These are phyloP conservation scores for Raddia distichophylla DNA, from an alignment of 176 grass and related monocot species.

Conservation along the genomic window DNA sequence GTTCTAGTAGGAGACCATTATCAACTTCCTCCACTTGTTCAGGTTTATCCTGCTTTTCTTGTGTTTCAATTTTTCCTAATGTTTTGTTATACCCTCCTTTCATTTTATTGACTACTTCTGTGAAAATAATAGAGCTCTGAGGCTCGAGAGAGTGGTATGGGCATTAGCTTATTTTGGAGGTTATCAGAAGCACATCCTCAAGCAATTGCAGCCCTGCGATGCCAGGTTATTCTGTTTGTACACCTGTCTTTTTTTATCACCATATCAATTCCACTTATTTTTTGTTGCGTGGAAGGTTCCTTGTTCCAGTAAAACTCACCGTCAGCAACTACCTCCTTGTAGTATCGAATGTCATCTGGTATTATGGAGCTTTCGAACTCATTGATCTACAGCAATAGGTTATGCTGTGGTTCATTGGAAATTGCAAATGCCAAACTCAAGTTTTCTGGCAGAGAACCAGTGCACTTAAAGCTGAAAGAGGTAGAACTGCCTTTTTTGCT, in stretches of 20 bases:
- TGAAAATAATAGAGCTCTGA: slow-evolving; percentile 71
- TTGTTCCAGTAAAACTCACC: slow-evolving; percentile 40
- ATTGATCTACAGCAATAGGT: slow-evolving; percentile 84
- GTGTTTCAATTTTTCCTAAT: not conserved
- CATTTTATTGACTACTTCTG: slow-evolving; percentile 20
- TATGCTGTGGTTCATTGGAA: slow-evolving; percentile 83
- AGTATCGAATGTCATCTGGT: slow-evolving; percentile 97
- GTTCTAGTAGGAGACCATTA: slow-evolving; percentile 98
- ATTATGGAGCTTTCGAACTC: slow-evolving; percentile 95
- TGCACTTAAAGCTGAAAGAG: slow-evolving; percentile 71
- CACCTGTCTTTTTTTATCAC: not conserved
- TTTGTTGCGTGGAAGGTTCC: slow-evolving; percentile 28
- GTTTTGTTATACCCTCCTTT: slow-evolving; percentile 23
- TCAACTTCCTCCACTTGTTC: slow-evolving; percentile 94
- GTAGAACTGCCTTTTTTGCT: slow-evolving; percentile 44
- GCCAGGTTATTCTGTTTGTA: slow-evolving; percentile 65
- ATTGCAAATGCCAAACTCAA: slow-evolving; percentile 79
- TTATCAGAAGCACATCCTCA: slow-evolving; percentile 94
- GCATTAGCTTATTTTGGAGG: slow-evolving; percentile 94
- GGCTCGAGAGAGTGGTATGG: slow-evolving; percentile 91
- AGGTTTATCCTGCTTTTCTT: slow-evolving; percentile 54
- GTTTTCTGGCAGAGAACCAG: slow-evolving; percentile 57
- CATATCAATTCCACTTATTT: slow-evolving; percentile 21
- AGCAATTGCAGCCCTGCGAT: slow-evolving; percentile 88
- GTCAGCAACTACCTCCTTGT: slow-evolving; percentile 39